Conservation (phyloP, 148 eudicot genomes). For the Vaccinium darrowii region DNA sequence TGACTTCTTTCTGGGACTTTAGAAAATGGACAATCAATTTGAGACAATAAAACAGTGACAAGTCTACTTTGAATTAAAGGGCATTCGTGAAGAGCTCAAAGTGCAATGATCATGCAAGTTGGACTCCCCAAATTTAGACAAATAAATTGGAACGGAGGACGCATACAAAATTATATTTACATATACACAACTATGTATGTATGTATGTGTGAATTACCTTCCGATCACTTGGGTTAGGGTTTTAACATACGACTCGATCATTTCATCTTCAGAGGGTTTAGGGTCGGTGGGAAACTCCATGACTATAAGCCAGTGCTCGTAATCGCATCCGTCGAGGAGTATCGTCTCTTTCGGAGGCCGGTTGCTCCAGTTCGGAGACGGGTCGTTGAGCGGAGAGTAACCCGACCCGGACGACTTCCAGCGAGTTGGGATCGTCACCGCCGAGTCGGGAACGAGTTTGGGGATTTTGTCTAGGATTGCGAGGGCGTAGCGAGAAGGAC, state of each 20-base stretch:
- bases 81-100: too few relatives aligned
- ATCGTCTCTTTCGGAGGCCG: constrained; percentile 88
- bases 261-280: constrained; percentile 54
- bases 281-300: constrained; percentile 72
- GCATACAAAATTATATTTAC: too few relatives aligned
- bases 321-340: constrained; percentile 83
- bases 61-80: too few relatives aligned
- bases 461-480: constrained; percentile 24
- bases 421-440: constrained; percentile 31
- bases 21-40: too few relatives aligned
- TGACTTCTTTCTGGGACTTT: too few relatives aligned
- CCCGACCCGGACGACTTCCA: constrained; percentile 60
- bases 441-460: constrained; percentile 26
- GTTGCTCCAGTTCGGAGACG: constrained; percentile 90
- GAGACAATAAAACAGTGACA: too few relatives aligned
- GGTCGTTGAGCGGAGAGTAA: constrained; percentile 79
- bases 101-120: too few relatives aligned
- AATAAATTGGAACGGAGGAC: too few relatives aligned
- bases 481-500: constrained; percentile 35
- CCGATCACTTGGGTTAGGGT: constrained; percentile 78
- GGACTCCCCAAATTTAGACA: too few relatives aligned
- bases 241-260: constrained; percentile 64
- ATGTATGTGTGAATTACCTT: constrained; percentile 37
- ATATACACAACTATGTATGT: neutral
- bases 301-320: constrained; percentile 88